Evolutionary conservation across 1,284 basidiomycete species (phyloP).

Genomic region (Pholiota adiposa): DNA sequence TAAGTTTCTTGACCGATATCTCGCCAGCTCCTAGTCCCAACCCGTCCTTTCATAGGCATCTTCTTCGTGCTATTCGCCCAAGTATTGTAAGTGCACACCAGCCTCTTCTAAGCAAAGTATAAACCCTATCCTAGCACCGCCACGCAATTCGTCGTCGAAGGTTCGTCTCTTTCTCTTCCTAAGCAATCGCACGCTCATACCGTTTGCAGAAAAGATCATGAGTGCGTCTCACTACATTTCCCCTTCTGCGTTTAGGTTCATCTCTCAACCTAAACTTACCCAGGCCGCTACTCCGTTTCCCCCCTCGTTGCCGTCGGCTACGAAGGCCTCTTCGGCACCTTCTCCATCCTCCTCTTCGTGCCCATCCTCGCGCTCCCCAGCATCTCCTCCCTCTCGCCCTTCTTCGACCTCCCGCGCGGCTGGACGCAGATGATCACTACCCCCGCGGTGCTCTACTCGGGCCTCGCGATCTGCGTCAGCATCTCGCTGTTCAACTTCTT

Average conservation of each 20-base stretch:
- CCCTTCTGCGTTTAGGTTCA: neutral
- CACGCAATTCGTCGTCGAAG: constrained; percentile 94
- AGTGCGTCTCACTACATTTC: constrained; percentile 30
- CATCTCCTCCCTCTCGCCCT: constrained; percentile 63
- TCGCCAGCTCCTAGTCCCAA: constrained; percentile 12
- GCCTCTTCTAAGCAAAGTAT: neutral
- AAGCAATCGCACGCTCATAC: constrained; percentile 15
- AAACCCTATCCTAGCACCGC: constrained; percentile 64
- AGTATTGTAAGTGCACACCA: constrained; percentile 72
- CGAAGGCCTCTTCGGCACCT: constrained; percentile 91
- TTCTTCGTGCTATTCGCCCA: constrained; percentile 96
- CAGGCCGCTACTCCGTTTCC: constrained; percentile 80
- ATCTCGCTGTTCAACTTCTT: constrained; percentile 98
- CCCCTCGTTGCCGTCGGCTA: constrained; percentile 95
- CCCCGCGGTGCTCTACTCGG: constrained; percentile 78
- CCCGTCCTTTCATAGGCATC: constrained; percentile 57
- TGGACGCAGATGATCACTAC: constrained; percentile 89
- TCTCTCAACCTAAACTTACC: constrained; percentile 2
- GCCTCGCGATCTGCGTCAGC: constrained; percentile 78
- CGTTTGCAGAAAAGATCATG: constrained; percentile 82
- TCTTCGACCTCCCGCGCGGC: constrained; percentile 92
- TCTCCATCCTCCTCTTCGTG: constrained; percentile 77
- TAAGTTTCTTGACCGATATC: constrained; percentile 35
- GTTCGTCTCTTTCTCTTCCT: constrained; percentile 45
- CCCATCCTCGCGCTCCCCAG: constrained; percentile 71